Conservation (phyloP, 192 early-diverging fungal genomes). For the Coemansia sp. region DNA sequence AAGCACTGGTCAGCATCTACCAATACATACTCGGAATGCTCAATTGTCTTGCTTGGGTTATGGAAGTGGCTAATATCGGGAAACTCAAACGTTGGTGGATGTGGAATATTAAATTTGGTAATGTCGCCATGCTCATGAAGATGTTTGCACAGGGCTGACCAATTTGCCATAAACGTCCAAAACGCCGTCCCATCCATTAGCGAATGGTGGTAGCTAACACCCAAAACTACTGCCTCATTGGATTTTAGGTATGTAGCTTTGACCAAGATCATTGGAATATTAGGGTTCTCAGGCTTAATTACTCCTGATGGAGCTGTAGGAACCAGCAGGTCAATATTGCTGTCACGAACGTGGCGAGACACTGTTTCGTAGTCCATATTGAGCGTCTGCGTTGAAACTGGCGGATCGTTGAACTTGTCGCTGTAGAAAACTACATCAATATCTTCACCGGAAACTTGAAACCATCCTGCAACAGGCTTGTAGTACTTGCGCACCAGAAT, state of each 20-base stretch:
- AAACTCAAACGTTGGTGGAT: constrained; percentile 40
- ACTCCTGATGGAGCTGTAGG: constrained; percentile 14
- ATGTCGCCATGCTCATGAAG: not conserved
- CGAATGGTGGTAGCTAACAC: constrained; percentile 50
- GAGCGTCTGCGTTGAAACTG: constrained; percentile 30
- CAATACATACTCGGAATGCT: constrained; percentile 37
- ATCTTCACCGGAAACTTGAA: constrained; percentile 14
- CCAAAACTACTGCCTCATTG: constrained; percentile 26
- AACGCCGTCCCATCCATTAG: constrained; percentile 51
- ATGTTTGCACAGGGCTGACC: constrained; percentile 32
- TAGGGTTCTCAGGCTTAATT: constrained; percentile 12
- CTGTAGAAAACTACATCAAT: constrained; percentile 32
- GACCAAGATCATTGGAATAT: constrained; percentile 46
- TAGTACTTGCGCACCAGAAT: constrained; percentile 42
- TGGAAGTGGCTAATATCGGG: constrained; percentile 23
- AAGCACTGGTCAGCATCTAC: constrained; percentile 23
- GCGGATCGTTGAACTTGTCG: constrained; percentile 44
- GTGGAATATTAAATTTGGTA: constrained; percentile 14
- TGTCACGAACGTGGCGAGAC: constrained; percentile 20
- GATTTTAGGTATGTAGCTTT: constrained; percentile 33
- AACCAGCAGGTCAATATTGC: constrained; percentile 38
- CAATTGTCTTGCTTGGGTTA: constrained; percentile 12
- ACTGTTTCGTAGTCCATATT: constrained; percentile 16
- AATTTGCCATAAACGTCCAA: constrained; percentile 51
- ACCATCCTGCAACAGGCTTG: constrained; percentile 46